A percentile compares a stretch with the other conserved stretches of the same genome.
These are phyloP conservation scores for Saposhnikovia divaricata DNA, from an alignment of 129 eudicot genomes.

Conservation along the genomic window DNA sequence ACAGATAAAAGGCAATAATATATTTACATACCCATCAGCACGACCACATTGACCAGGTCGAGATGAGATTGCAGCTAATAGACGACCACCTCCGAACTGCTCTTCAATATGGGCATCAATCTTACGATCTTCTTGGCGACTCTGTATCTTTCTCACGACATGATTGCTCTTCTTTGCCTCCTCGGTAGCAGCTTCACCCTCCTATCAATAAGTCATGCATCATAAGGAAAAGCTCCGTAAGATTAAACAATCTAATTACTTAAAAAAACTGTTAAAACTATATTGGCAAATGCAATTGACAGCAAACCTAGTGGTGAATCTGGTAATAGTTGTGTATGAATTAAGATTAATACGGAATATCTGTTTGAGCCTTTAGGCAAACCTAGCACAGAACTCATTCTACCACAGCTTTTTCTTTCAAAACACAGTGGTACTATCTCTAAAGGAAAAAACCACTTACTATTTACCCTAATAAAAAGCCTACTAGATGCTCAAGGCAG, in stretches of 20 bases:
- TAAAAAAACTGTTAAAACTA: neutral
- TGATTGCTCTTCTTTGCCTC: conserved; percentile 76
- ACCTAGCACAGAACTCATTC: neutral
- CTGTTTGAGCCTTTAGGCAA: neutral
- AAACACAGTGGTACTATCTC: neutral
- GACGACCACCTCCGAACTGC: conserved; percentile 72
- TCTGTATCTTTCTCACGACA: conserved; percentile 51
- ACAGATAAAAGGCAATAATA: neutral
- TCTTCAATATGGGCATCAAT: conserved; percentile 77
- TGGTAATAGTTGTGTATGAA: neutral
- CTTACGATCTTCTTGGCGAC: conserved; percentile 63
- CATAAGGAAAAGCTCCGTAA: neutral
- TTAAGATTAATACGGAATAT: neutral
- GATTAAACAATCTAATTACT: neutral
- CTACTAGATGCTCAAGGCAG: neutral
- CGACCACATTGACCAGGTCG: conserved; percentile 95
- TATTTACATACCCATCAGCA: conserved; percentile 61
- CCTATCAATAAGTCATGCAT: conserved; percentile 22
- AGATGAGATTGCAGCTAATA: conserved; percentile 72
- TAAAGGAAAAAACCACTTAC: no score
- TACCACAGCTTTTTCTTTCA: neutral
- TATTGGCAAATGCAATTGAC: neutral
- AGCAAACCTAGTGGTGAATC: neutral
- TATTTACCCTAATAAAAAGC: neutral
- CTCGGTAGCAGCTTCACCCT: conserved; percentile 51